Percentiles rank a stretch among this genome's conserved stretches.
Evolutionary conservation across 306 rosid species (phyloP).

Genomic region (Rosa multiflora): DNA sequence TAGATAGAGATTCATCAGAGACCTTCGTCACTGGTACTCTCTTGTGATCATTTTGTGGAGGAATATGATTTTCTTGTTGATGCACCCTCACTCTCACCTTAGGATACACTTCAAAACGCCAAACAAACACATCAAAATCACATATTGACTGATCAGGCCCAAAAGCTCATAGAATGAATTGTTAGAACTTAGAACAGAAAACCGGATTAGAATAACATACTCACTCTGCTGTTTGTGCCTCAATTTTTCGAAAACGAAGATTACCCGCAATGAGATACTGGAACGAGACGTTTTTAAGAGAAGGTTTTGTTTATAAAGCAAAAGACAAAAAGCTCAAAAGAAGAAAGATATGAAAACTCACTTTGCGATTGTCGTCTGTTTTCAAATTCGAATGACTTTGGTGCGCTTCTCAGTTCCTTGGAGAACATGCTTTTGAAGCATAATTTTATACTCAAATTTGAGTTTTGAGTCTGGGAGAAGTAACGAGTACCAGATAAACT

Average conservation of each 20-base stretch:
- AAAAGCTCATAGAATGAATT: background rate
- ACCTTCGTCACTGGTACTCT: conserved; percentile 19
- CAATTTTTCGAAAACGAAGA: background rate
- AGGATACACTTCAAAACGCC: conserved; percentile 48
- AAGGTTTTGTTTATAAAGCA: background rate
- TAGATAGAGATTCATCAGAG: conserved; percentile 19
- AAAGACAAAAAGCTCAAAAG: background rate
- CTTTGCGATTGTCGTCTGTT: conserved; percentile 4
- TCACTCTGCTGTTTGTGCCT: conserved; percentile 8
- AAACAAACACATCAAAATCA: background rate
- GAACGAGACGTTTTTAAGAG: background rate
- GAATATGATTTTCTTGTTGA: conserved; percentile 35
- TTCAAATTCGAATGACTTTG: conserved; percentile 26
- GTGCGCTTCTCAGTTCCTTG: background rate
- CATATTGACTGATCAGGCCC: background rate
- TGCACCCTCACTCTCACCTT: conserved; percentile 42
- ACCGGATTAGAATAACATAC: background rate
- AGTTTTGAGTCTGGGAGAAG: conserved; percentile 17
- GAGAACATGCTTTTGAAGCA: conserved; percentile 10
- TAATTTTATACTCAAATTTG: background rate
- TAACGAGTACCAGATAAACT: conserved; percentile 4
- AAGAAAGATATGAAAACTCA: background rate
- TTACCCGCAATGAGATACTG: background rate
- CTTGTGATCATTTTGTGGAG: conserved; percentile 27
- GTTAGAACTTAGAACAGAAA: background rate